Evolutionary conservation across 179 eudicot genomes (phyloP), one percentile per base, ranked within the genome.

Genomic region (Carnegiea gigantea): DNA sequence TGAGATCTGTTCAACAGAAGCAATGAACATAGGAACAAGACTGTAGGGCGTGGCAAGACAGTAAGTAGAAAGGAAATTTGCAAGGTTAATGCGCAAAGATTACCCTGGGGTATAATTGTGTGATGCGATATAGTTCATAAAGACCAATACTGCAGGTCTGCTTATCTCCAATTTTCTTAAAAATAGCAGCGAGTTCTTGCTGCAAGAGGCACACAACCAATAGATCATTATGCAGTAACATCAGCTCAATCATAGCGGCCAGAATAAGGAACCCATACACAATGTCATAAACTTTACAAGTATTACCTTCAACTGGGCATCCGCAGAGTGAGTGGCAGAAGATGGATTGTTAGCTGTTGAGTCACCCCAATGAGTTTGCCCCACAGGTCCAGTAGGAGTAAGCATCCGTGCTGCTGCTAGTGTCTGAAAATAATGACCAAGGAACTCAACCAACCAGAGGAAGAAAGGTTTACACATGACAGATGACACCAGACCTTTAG

Each of bases 121-220:
- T 96, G 59, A 96, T 92, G 30, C 97, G 92, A 83, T 96, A 96
- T 20, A 96, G 83, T 80, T 96, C 99, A 88, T 93, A 96, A 26
- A 96, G 91, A 75, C 99, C 99, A 74, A 96, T 95, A 21, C 92
- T 89, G 89, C 99, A 97, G 73, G 99, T 96, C 84, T 96, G 98
- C 86, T 92, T 96, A 86, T 96, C 99, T 79, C 97, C 99, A 86
- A 96, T 96, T 86, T 95, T 96, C 91, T 96, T 96, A 82, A 96
- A 96, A 72, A 96, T 96, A 62, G 98, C 97, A 70, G 93, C 99
- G 80, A 96, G 92, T 84, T 96, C 98, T 95, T 95, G 99, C 99
- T 93, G 95, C 83, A 84, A 83, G 82, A 51, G 18, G 70, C 73
- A 82, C 9, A 81, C 73, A 84, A 9, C 62, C 70, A 64, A 23